Conservation (phyloP, 2,329 filamentous ascomycete species). For the Penicillium sp. region DNA sequence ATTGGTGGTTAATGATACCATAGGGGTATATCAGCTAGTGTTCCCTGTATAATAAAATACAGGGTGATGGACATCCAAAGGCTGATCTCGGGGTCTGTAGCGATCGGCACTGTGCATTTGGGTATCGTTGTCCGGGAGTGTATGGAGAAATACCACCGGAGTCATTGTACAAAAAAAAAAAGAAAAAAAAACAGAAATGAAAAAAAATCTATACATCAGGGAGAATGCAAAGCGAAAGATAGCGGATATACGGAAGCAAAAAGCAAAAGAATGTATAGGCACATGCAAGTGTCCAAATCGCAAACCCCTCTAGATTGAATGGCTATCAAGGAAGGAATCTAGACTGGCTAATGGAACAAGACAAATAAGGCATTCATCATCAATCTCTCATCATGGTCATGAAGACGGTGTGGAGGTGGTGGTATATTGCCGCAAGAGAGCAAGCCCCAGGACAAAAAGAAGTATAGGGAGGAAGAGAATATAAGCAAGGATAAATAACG, state of each 20-base stretch:
- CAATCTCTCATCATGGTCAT: slow-evolving; percentile 49
- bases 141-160: neutral
- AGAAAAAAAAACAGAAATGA: neutral
- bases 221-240: neutral
- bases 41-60: neutral
- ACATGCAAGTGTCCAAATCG: slow-evolving; percentile 15
- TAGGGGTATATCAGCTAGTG: neutral
- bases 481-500: slow-evolving; percentile 12
- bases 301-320: slow-evolving; percentile 33
- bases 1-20: neutral
- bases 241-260: slow-evolving; percentile 1
- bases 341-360: slow-evolving; percentile 38
- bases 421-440: slow-evolving; percentile 36
- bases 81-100: neutral
- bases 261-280: slow-evolving; percentile 10
- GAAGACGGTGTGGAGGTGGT: slow-evolving; percentile 45
- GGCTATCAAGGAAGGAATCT: slow-evolving; percentile 33
- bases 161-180: slow-evolving; percentile 4
- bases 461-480: slow-evolving; percentile 12
- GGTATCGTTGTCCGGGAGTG: neutral
- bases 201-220: slow-evolving; percentile 17
- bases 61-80: neutral
- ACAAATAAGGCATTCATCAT: slow-evolving; percentile 43
- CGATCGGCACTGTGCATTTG: neutral
- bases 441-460: slow-evolving; percentile 19